These are phyloP conservation scores for Lactarius hengduanensis DNA, from an alignment of 768 basidiomycete genomes.

Conservation along the genomic window DNA sequence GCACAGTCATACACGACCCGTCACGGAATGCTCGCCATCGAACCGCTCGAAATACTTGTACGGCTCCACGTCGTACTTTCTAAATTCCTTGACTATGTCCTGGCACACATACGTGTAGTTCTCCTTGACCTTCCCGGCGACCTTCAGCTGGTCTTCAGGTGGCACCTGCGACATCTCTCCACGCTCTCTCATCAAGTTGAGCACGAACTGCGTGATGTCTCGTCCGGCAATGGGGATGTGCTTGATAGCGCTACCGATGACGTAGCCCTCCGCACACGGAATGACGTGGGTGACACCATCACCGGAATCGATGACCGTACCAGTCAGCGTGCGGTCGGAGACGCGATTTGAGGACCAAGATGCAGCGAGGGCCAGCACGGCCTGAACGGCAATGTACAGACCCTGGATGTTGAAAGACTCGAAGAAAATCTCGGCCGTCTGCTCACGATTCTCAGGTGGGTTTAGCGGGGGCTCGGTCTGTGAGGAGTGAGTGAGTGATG, in stretches of 20 bases:
- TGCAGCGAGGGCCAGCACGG: conserved; percentile 95
- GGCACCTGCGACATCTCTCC: conserved; percentile 90
- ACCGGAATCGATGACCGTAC: conserved; percentile 98
- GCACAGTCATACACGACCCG: conserved; percentile 65
- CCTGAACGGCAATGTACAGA: conserved; percentile 97
- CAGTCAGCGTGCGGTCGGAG: conserved; percentile 87
- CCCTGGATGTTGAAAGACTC: conserved; percentile 99
- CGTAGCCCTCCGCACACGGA: conserved; percentile 94
- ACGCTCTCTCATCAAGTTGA: conserved; percentile 93
- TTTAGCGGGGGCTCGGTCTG: conserved; percentile 99
- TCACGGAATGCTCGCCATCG: conserved; percentile 91
- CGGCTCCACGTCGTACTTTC: conserved; percentile 96
- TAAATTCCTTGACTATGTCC: conserved; percentile 98
- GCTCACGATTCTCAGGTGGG: conserved; percentile 97
- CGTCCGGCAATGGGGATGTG: conserved; percentile 98
- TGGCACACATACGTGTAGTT: conserved; percentile 98
- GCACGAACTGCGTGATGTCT: conserved; percentile 94
- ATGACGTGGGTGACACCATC: conserved; percentile 99
- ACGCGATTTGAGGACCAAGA: conserved; percentile 94
- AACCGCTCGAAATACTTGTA: conserved; percentile 93
- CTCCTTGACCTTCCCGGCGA: conserved; percentile 95
- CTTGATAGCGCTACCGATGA: conserved; percentile 98
- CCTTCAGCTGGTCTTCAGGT: conserved; percentile 89
- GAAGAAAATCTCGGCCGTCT: conserved; percentile 99
- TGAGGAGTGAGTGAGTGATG: background rate